A percentile compares a stretch with the other conserved stretches of the same genome.
These are phyloP conservation scores for Zychaea mexicana DNA, from an alignment of 371 early-diverging fungal species.

Conservation along the genomic window DNA sequence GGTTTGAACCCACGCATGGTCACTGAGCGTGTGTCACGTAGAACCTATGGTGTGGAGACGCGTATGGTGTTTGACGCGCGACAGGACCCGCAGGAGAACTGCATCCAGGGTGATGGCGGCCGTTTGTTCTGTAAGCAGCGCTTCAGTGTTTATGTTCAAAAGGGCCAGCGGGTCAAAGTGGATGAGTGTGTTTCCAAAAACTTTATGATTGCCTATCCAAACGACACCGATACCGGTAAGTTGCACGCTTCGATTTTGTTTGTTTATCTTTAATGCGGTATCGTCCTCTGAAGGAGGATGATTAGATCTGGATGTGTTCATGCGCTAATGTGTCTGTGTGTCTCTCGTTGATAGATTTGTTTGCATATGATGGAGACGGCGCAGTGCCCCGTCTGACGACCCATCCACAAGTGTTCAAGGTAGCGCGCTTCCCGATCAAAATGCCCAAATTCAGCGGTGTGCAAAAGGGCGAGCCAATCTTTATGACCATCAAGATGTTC, in stretches of 20 bases:
- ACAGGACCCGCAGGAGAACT: constrained; percentile 60
- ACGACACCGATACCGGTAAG: constrained; percentile 56
- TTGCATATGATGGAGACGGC: constrained; percentile 52
- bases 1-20: constrained; percentile 59
- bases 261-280: background rate
- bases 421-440: constrained; percentile 52
- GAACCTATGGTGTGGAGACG: constrained; percentile 65
- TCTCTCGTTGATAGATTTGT: no score
- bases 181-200: constrained; percentile 66
- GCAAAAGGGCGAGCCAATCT: constrained; percentile 44
- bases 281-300: no score
- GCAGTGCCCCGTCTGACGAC: constrained; percentile 46
- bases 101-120: constrained; percentile 51
- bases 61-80: constrained; percentile 64
- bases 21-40: constrained; percentile 62
- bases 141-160: constrained; percentile 63
- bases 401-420: constrained; percentile 48
- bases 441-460: constrained; percentile 52
- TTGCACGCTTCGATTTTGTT: constrained; percentile 20
- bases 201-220: constrained; percentile 61
- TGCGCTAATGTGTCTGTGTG: background rate
- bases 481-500: constrained; percentile 58
- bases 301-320: background rate
- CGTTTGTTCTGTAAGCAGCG: constrained; percentile 58
- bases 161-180: constrained; percentile 59